Base-by-base conservation (phyloP, 2,329 filamentous ascomycete species). In the Dactylellina drechsleri region DNA sequence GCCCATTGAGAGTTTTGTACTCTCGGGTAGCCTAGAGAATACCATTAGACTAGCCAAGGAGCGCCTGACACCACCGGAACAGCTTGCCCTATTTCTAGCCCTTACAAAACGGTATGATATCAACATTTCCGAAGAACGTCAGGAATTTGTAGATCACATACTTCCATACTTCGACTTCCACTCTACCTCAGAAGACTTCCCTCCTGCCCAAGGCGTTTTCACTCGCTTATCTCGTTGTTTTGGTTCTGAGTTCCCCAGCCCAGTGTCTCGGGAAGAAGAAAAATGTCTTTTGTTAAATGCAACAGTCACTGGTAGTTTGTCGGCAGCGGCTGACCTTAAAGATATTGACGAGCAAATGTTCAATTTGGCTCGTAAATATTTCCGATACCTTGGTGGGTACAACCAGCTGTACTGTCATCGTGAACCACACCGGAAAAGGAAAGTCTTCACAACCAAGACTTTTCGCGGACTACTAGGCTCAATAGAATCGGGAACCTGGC, bases 301-400 rank as follows among this genome's bases (percentile, higher is more conserved):
- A 10, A 10, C 41, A 45, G 41, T 45, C 4, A 45, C 41, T 45
- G 41, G 41, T 4, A 45, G 41, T 16, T 45, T 45, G 4, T 4
- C 41, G 13, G 41, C 41, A 12, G 3, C 10, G 4, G 41, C 12
- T 31, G 20, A 56, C n/a, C 52, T 56, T 13, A 56, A 31, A 56
- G 52, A 12, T n/a, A 56, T 31, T 3, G 23, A 56, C 15, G 52
- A 56, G 16, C 20, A 36, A 13, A 36, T 36, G 4, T 31, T 2
- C 23, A 56, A 36, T 31, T 1, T 16, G 6, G 52, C 52, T 31
- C 23, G 52, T 26, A 56, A 56, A 31, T 56, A 56, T 31, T 56
- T 56, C 52, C 52, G 52, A 15, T 56, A 31, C 52, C 52, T 56
- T 23, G 52, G 52, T 36, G 52, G 52, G 7, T 56, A 56, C 28